Evolutionary conservation across 2,329 filamentous ascomycete genomes (phyloP), one percentile per base, ranked within the genome.

Genomic region (Claviceps maximensis): DNA sequence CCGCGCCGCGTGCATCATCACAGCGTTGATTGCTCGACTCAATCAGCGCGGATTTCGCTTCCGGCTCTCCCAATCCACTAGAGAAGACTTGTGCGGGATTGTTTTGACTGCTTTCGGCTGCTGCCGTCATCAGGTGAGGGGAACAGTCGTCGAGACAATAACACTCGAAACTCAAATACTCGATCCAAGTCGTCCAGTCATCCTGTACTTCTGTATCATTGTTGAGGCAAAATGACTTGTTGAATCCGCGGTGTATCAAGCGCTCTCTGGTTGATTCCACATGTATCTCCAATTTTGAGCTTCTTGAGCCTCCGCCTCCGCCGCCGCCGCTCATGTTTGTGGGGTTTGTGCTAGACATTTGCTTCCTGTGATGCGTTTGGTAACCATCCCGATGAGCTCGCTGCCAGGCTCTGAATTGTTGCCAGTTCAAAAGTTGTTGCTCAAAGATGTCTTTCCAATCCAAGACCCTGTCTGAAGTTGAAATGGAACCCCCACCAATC

Each of bases 121-220:
- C 31, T 7, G 40, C 47, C 27, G n/a, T 12, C 3, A n/a, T 4
- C 17, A 29, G 45, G 29, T 1, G 19, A n/a, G 25, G 44, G 40
- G 36, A 41, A 42, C 31, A 42, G 27, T 25, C 15, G 3, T 54
- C 53, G 23, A 51, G 48, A 38, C 49, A 54, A 29, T 46, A 49
- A 15, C 29, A 49, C 42, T 55, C 53, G 42, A 53, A 55, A 19
- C 51, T 52, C 41, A 55, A 15, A 21, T 55, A 55, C 17, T 55
- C 53, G 17, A 53, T 29, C 53, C 53, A 55, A 4, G 50, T 53
- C 9, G 50, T 53, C 50, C 51, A 55, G 27, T 53, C 47, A 27
- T 53, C 53, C 31, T 55, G 53, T 6, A 36, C 41, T 9, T 27
- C 19, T 1, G 40, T n/a, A 17, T 55, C 47, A 19, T 53, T 13